These are phyloP conservation scores for Apiotrichum akiyoshidainum DNA, from an alignment of 1,284 basidiomycete genomes.

Conservation along the genomic window DNA sequence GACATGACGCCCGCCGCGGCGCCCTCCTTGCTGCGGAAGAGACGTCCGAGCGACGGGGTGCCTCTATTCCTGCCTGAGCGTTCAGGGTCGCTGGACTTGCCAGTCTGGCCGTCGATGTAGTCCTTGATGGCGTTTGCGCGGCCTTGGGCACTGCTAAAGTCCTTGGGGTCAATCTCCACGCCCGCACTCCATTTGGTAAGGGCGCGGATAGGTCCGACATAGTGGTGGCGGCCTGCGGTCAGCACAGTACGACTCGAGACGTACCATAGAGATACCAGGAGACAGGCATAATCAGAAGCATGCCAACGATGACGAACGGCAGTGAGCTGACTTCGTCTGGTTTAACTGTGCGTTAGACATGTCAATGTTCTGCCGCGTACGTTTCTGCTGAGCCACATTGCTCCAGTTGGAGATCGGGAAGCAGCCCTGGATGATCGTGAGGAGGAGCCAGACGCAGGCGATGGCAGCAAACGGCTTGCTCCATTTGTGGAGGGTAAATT, in stretches of 20 bases:
- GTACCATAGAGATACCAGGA: conserved; percentile 7
- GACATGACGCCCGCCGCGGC: too few species aligned
- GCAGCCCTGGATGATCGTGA: conserved; percentile 3
- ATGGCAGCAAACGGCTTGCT: conserved; percentile 1
- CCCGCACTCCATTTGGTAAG: conserved; percentile 48
- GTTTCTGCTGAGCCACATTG: background rate
- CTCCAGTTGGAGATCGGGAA: conserved; percentile 2
- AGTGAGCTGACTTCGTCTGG: background rate
- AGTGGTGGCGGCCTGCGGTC: conserved; percentile 26
- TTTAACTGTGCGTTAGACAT: background rate
- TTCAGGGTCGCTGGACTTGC: background rate
- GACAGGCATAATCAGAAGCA: conserved; percentile 1
- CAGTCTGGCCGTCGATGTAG: conserved; percentile 1
- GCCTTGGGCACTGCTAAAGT: background rate
- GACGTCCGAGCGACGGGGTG: too few species aligned
- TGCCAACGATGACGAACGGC: conserved; percentile 2
- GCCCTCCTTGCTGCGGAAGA: background rate
- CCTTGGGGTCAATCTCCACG: conserved; percentile 37
- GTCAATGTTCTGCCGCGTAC: background rate
- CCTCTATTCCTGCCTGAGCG: too few species aligned
- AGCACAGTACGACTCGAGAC: background rate
- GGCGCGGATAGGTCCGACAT: conserved; percentile 45
- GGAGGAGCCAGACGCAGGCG: background rate
- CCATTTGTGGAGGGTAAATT: background rate
- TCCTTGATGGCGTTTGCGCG: background rate